Base-by-base conservation (phyloP, 129 eudicot genomes). In the Flaveria bidentis region DNA sequence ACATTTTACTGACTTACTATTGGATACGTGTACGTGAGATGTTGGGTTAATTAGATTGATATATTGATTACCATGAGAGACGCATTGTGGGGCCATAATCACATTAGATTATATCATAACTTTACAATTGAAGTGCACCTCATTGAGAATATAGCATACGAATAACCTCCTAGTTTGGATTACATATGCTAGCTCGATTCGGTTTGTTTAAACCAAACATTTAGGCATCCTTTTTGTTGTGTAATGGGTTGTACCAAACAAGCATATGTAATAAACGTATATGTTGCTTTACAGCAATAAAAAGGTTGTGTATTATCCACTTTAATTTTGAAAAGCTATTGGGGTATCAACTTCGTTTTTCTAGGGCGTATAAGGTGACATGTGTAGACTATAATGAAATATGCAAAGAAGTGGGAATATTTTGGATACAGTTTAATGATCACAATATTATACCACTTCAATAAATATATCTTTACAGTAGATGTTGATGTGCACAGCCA, bases 341-440 rank as follows among this genome's bases (percentile, higher is more conserved):
- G 33, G 33, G 18, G 65, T 58, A 22, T 58, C 65, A 10, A 58
- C 30, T 22, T 58, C 13, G 15, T 22, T 58, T 58, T 20, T 55
- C 12, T 55, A 55, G 62, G 65, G 65, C 30, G 64, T 57, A 58
- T 58, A 58, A 10, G 65, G 65, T 58, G 65, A 58, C 65, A 58
- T 58, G 65, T 58, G 65, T 22, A 9, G 16, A 20, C 65, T 58
- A 58, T 12, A 11, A 58, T 58, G 16, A 58, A 58, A 58, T 8
- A 9, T 9, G 33, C 30, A 58, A 58, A 30, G 23, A 58, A 22
- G 65, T 58, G 65, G 22, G 64, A 23, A 58, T 58, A 23, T 10
- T 58, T 23, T 58, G 8, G n/a, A 20, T 58, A 23, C 65, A 7
- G 65, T 22, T 22, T 57, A 58, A 20, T 5, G 33, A 57, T 57